Conservation (phyloP, 352 stramenopile species). For the Pythium brachiatum region DNA sequence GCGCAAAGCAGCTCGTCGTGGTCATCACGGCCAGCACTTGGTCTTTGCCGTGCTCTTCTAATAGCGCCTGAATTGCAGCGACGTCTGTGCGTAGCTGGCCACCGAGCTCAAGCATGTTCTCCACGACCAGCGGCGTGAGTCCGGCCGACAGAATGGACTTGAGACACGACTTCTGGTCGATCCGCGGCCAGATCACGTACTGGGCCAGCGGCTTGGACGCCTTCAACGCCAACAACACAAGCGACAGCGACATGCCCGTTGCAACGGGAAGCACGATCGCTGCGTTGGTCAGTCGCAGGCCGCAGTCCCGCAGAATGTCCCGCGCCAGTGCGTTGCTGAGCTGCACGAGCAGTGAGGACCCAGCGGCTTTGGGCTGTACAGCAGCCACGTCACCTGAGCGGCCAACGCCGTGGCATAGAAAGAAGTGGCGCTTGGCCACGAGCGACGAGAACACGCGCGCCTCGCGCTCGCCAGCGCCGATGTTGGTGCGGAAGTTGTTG, state of each 20-base stretch:
- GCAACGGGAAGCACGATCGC: slow-evolving; percentile 95
- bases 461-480: slow-evolving; percentile 96
- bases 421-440: slow-evolving; percentile 90
- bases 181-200: slow-evolving; percentile 93
- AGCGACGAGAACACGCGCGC: slow-evolving; percentile 88
- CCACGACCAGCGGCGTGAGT: slow-evolving; percentile 90
- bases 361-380: slow-evolving; percentile 98
- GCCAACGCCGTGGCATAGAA: slow-evolving; percentile 95
- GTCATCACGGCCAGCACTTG: slow-evolving; percentile 94
- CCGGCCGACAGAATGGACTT: slow-evolving; percentile 95
- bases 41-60: slow-evolving; percentile 60
- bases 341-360: slow-evolving; percentile 95
- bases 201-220: slow-evolving; percentile 42
- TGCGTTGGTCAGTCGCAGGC: slow-evolving; percentile 50
- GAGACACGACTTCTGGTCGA: slow-evolving; percentile 99
- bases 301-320: slow-evolving; percentile 90
- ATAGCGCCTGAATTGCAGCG: slow-evolving; percentile 50
- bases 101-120: slow-evolving; percentile 55
- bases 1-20: slow-evolving; percentile 99
- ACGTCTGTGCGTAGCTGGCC: slow-evolving; percentile 91
- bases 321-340: slow-evolving; percentile 89
- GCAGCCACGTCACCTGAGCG: slow-evolving; percentile 97
- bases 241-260: slow-evolving; percentile 95
- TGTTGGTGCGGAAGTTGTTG: slow-evolving; percentile 92
- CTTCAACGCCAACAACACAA: slow-evolving; percentile 89